Percentiles rank a stretch among this genome's conserved stretches.
These are phyloP conservation scores for Cenchrus americanus DNA, from an alignment of 176 grass and related monocot genomes.

Conservation along the genomic window DNA sequence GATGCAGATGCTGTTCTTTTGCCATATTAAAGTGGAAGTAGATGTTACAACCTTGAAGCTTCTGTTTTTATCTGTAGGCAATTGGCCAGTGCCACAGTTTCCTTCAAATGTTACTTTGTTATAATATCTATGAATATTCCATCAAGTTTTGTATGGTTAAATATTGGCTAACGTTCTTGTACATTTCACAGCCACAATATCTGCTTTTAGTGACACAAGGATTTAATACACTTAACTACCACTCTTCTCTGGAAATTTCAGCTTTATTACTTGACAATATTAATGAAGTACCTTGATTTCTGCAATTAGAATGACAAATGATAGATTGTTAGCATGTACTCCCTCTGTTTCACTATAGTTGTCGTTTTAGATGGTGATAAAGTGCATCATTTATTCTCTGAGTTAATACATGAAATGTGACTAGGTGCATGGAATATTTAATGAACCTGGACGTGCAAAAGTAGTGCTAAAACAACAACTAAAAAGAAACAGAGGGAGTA, in stretches of 20 bases:
- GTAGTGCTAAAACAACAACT: no score
- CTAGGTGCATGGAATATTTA: no score
- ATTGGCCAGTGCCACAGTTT: neutral
- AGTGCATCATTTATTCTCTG: no score
- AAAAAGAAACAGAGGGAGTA: no score
- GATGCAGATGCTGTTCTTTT: neutral
- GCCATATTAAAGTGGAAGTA: neutral
- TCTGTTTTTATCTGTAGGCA: constrained; percentile 14
- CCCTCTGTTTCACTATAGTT: no score
- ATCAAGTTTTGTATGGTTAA: neutral
- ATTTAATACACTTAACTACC: neutral
- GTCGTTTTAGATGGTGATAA: no score
- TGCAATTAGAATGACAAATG: neutral
- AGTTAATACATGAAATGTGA: no score
- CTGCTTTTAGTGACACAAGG: constrained; percentile 2
- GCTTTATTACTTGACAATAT: constrained; percentile 19
- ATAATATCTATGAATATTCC: neutral
- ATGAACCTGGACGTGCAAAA: no score
- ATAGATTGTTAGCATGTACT: neutral
- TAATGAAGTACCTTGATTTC: neutral
- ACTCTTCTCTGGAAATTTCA: neutral
- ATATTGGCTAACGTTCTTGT: neutral
- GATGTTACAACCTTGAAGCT: constrained; percentile 1
- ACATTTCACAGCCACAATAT: neutral
- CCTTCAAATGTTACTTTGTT: neutral